Conservation (phyloP, 75 land plant genomes). For the Azolla pinnata region DNA sequence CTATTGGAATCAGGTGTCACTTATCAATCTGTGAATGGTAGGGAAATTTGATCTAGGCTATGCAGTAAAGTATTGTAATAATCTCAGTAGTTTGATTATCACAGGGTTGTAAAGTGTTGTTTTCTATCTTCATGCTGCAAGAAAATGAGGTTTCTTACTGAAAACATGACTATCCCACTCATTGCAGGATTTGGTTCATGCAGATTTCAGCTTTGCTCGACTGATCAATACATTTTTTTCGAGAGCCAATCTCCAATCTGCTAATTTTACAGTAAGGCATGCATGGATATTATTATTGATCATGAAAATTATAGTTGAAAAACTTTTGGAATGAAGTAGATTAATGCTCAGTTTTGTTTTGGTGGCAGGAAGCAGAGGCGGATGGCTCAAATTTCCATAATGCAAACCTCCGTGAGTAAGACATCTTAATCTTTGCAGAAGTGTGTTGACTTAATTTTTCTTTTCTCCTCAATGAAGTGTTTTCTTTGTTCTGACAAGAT, state of each 20-base stretch:
- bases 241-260: conserved; percentile 63
- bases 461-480: no score
- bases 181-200: conserved; percentile 16
- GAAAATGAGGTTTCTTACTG: not conserved
- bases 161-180: not conserved
- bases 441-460: not conserved
- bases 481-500: no score
- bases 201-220: conserved; percentile 72
- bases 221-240: conserved; percentile 61
- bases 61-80: no score
- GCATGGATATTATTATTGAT: not conserved
- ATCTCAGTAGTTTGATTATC: no score
- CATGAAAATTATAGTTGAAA: conserved; percentile 1
- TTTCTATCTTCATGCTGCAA: no score
- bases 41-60: no score
- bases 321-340: not conserved
- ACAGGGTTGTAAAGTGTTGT: no score
- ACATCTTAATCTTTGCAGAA: not conserved
- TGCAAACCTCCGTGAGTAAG: conserved; percentile 78
- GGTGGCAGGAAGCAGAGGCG: conserved; percentile 34
- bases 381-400: conserved; percentile 74
- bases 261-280: conserved; percentile 53
- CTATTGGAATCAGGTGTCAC: no score
- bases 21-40: no score
- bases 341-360: not conserved